phyloP scores from a whole-genome alignment of 2,329 filamentous ascomycete species.

The Pseudogymnoascus sp. region DNA sequence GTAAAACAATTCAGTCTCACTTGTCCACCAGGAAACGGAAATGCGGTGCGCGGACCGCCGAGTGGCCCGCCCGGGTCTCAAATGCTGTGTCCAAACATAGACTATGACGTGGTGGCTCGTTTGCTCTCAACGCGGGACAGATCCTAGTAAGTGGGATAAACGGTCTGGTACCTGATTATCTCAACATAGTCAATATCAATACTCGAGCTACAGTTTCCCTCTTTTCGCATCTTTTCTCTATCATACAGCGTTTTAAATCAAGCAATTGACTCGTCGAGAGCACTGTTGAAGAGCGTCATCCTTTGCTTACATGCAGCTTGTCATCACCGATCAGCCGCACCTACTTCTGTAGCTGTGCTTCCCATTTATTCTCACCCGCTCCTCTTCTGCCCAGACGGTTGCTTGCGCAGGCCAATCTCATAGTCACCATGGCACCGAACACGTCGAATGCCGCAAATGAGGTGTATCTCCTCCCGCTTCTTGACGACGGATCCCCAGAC shows the following conservation, averaged over 20 bases:
- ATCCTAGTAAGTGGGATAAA: not conserved
- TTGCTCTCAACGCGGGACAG: constrained; percentile 1
- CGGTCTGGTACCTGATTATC: not conserved
- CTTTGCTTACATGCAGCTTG: constrained; percentile 4
- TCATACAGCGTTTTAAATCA: not conserved
- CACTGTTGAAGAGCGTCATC: not conserved
- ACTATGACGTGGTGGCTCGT: not conserved
- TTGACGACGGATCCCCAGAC: constrained; percentile 86
- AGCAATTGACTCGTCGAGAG: not conserved
- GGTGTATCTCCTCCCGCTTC: constrained; percentile 83
- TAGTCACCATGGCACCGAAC: constrained; percentile 43
- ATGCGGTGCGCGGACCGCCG: not conserved
- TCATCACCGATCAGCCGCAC: constrained; percentile 1
- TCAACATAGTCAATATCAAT: constrained; percentile 2
- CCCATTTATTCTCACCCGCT: not conserved
- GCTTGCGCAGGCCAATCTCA: not conserved
- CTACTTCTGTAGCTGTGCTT: not conserved
- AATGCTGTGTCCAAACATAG: not conserved
- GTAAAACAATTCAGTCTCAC: not conserved
- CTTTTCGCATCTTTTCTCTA: not conserved
- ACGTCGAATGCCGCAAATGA: constrained; percentile 58
- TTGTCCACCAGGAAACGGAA: not conserved
- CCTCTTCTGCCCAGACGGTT: not conserved
- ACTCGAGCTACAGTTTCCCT: not conserved
- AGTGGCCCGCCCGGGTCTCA: not conserved